Evolutionary conservation across 2,329 filamentous ascomycete species (phyloP).

Genomic region (Exophiala oligosperma): DNA sequence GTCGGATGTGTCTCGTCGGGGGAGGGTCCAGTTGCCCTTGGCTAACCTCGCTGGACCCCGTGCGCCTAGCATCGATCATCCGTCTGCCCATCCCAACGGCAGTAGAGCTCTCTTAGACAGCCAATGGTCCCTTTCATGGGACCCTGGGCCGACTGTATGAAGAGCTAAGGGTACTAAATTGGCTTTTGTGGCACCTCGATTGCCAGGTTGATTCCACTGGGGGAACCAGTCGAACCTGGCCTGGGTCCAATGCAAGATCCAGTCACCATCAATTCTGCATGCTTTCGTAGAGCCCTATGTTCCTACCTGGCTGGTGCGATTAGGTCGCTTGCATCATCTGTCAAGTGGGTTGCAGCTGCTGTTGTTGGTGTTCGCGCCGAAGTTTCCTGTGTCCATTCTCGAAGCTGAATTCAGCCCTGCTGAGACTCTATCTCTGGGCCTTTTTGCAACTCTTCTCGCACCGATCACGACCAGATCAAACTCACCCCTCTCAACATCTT

Average conservation of each 20-base stretch:
- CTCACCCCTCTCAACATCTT: not conserved
- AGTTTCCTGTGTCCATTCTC: not conserved
- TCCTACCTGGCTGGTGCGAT: slow-evolving; percentile 1
- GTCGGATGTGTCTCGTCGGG: not conserved
- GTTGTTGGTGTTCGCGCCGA: not conserved
- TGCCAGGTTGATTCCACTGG: slow-evolving; percentile 8
- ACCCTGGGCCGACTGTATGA: slow-evolving; percentile 1
- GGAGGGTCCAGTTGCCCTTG: slow-evolving; percentile 2
- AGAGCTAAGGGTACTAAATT: slow-evolving; percentile 9
- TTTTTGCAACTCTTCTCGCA: not conserved
- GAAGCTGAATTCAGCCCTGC: not conserved
- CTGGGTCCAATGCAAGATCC: slow-evolving; percentile 14
- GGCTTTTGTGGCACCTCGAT: slow-evolving; percentile 12
- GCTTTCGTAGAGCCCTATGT: slow-evolving; percentile 11
- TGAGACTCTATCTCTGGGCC: not conserved
- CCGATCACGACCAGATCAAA: not conserved
- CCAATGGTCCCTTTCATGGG: slow-evolving; percentile 10
- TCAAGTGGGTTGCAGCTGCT: slow-evolving; percentile 12
- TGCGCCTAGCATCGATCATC: slow-evolving; percentile 11
- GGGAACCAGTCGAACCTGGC: not conserved
- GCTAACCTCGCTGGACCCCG: slow-evolving; percentile 1
- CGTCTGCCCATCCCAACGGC: not conserved
- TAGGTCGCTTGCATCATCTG: slow-evolving; percentile 11
- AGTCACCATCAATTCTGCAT: slow-evolving; percentile 12
- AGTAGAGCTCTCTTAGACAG: slow-evolving; percentile 1